Conservation (phyloP, 1,284 basidiomycete genomes). For the Ustilago bromivora region DNA sequence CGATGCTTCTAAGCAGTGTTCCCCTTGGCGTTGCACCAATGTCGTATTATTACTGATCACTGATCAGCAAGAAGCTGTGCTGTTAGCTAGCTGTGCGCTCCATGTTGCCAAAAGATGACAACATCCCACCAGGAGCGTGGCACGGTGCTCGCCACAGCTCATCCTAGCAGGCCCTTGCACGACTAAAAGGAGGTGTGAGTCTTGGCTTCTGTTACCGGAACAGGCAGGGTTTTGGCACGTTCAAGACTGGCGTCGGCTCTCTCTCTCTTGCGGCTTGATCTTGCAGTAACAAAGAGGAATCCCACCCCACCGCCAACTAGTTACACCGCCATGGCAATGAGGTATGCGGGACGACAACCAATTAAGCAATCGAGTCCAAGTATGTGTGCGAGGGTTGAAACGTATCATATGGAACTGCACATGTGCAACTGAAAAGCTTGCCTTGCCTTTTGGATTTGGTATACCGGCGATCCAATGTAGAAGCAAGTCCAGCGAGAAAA, state of each 20-base stretch:
- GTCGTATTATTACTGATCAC: neutral
- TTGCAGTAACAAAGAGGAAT: neutral
- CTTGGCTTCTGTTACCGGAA: neutral
- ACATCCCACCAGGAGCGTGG: neutral
- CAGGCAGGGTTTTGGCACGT: neutral
- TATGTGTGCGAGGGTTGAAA: neutral
- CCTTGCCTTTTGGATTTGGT: neutral
- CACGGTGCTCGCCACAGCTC: neutral
- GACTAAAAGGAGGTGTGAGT: neutral
- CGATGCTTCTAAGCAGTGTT: neutral
- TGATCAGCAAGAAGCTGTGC: neutral
- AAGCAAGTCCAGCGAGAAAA: neutral
- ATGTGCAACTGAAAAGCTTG: neutral
- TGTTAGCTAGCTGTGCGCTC: neutral
- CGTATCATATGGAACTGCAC: neutral
- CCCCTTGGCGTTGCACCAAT: neutral
- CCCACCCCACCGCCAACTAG: no score
- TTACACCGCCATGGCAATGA: neutral
- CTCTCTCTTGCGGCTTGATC: constrained; percentile 1
- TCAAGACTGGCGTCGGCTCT: constrained; percentile 1
- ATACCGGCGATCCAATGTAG: constrained; percentile 5
- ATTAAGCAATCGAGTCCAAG: neutral
- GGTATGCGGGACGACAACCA: neutral
- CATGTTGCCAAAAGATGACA: neutral
- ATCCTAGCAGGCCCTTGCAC: neutral